Evolutionary conservation across 176 grass and related monocot genomes (phyloP).

Genomic region (Tillandsia leiboldiana): DNA sequence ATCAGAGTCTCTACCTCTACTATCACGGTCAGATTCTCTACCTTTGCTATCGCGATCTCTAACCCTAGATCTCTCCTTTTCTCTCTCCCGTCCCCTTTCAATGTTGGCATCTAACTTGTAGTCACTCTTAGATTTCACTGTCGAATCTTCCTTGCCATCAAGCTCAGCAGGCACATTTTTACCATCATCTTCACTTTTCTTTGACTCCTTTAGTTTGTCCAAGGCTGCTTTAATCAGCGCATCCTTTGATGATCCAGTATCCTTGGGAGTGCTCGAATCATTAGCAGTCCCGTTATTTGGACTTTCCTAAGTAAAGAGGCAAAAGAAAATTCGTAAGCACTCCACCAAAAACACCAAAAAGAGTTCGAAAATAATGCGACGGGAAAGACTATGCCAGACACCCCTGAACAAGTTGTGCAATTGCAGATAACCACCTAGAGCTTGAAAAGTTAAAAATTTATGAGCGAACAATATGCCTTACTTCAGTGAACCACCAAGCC

Average conservation of each 20-base stretch:
- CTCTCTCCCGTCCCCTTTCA: conserved; percentile 52
- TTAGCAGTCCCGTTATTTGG: conserved; percentile 27
- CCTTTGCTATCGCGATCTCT: conserved; percentile 29
- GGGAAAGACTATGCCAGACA: no score
- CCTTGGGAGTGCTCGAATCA: conserved; percentile 38
- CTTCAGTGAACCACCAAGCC: neutral
- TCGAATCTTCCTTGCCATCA: conserved; percentile 41
- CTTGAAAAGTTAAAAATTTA: no score
- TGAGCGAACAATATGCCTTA: neutral
- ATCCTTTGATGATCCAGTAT: conserved; percentile 37
- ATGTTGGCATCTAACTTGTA: conserved; percentile 37
- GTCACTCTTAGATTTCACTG: conserved; percentile 43
- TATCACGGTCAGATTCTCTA: conserved; percentile 52
- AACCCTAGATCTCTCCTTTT: conserved; percentile 48
- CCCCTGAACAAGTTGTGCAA: no score
- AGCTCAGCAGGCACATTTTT: conserved; percentile 32
- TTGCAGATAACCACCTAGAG: no score
- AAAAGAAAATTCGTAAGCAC: neutral
- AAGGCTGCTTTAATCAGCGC: conserved; percentile 30
- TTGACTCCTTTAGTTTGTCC: conserved; percentile 47
- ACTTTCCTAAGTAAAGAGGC: conserved; percentile 37
- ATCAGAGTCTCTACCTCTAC: conserved; percentile 52
- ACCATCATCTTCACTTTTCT: conserved; percentile 42
- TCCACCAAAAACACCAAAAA: neutral
- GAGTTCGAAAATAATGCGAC: neutral